Evolutionary conservation across 1,284 basidiomycete species (phyloP), one percentile per base, ranked within the genome.

Genomic region (Rhodotorula sp.): DNA sequence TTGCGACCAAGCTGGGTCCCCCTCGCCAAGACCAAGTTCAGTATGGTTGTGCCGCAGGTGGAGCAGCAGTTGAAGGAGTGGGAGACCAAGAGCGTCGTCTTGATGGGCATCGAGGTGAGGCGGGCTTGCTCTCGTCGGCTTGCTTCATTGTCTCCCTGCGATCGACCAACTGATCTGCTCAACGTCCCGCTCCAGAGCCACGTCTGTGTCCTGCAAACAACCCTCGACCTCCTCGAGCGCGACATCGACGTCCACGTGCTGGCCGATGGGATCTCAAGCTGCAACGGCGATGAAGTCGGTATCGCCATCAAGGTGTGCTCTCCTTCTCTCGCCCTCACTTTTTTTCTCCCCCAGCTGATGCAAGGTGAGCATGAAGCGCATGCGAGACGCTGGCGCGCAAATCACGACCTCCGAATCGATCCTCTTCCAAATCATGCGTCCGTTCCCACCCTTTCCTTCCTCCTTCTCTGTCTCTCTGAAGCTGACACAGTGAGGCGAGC

Each of bases 91-190:
- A 85, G 85, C 26, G 83, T 92, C 59, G 86, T 94, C 34, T 81
- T 96, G 8, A 87, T 92, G 75, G 93, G 93, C 40, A 93, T 94
- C 68, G 92, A 94, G 83, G 90, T 89, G 66, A 50, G 84, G 71
- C 40, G 6, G 3, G 15, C 16, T 7, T 5, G 20, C n/a, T 8
- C 24, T 26, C 18, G 15, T 40, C 18, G 61, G 52, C 47, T 34
- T 15, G 15, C 13, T 20, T 40, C n/a, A n/a, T n/a, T n/a, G n/a
- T n/a, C 67, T 10, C 24, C 26, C 26, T 22, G n/a, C 22, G 46
- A 62, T 54, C 5, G 58, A 48, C 20, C 16, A n/a, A 50, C 24
- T 48, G 40, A 48, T 16, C 18, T 71, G 59, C 53, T 64, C 65
- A 67, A 52, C 61, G 28, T 61, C n/a, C 52, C 20, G 18, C 15